Base-by-base conservation (phyloP, 2,329 filamentous ascomycete species). In the Neofusicoccum ribis region DNA sequence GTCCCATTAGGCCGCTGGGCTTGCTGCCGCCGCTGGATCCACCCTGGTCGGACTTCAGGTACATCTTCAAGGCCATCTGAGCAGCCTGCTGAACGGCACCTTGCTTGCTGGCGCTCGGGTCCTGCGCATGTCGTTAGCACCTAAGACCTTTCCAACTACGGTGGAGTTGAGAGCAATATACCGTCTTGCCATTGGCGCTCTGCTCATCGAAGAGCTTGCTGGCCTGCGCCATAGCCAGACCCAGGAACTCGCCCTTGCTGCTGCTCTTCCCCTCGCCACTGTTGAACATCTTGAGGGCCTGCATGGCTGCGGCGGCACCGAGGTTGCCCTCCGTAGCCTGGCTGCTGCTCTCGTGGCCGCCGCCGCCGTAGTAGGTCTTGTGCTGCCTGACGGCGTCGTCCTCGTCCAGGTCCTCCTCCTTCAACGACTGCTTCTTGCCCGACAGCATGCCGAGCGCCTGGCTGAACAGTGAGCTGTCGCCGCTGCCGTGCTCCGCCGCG, bases 11-110 rank as follows among this genome's bases (percentile, higher is more conserved):
- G 1, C 86, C 83, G 67, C 82, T 77, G 1, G 78, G 78, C 23
- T 74, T 72, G 12, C 70, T 68, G n/a, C 80, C 76, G 41, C 82
- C 80, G 68, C 83, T 78, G 20, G 84, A 85, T 12, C 72, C 71
- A 37, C 79, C 79, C 74, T 78, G 78, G 75, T 92, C 85, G 71
- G 85, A 88, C 86, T 96, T 93, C 82, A 96, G 81, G 78, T 93
- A 97, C 87, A 97, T 90, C 85, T 96, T 93, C 71, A 97, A 78
- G 2, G 93, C 93, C 85, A 91, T 90, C 83, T 96, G 89, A 1
- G 88, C 93, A 3, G 93, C 93, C 76, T 88, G 83, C 74, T 90
- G 88, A 52, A 97, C 82, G 58, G 88, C 92, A 54, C 88, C 88
- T 79, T 97, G 88, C 85, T 97, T 97, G 79, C 86, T 90, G 5